A percentile compares a stretch with the other conserved stretches of the same genome.
Conservation (phyloP, 257 asterid genomes). For the Penstemon eatonii region DNA sequence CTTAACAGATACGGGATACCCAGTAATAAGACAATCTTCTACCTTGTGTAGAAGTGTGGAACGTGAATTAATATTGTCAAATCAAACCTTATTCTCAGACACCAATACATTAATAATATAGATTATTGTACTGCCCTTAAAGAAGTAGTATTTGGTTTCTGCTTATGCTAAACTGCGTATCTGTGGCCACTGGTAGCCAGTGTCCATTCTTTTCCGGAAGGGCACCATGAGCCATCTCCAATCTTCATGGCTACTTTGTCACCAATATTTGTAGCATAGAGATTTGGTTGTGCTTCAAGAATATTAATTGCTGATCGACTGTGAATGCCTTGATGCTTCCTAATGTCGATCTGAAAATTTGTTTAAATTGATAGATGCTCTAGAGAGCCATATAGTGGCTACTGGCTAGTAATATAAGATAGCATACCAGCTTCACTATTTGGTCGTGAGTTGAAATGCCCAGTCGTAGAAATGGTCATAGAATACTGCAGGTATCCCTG, state of each 20-base stretch:
- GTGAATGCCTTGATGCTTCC: slow-evolving; percentile 62
- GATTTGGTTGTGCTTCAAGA: slow-evolving; percentile 71
- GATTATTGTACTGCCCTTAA: neutral
- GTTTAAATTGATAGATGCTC: slow-evolving; percentile 4
- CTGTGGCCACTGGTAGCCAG: slow-evolving; percentile 75
- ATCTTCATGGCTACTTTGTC: slow-evolving; percentile 83
- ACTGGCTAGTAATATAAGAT: neutral
- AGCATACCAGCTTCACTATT: slow-evolving; percentile 80
- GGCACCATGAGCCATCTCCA: slow-evolving; percentile 92
- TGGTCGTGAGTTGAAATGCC: slow-evolving; percentile 63
- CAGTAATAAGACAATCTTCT: slow-evolving; percentile 4
- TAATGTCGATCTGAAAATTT: slow-evolving; percentile 57
- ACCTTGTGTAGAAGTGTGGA: neutral
- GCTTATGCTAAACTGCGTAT: slow-evolving; percentile 89
- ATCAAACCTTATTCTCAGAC: slow-evolving; percentile 32
- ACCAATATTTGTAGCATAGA: slow-evolving; percentile 78
- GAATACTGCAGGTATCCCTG: slow-evolving; percentile 83
- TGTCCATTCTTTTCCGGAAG: slow-evolving; percentile 80
- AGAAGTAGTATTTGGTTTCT: slow-evolving; percentile 1
- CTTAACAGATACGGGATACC: neutral
- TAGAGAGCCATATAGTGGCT: neutral
- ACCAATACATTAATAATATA: neutral
- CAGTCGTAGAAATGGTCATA: slow-evolving; percentile 88
- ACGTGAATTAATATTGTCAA: slow-evolving; percentile 5
- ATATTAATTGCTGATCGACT: slow-evolving; percentile 72